Percentiles rank a stretch among this genome's conserved stretches.
Evolutionary conservation across 306 rosid genomes (phyloP).

Genomic region (Cicer pinnatifidum): DNA sequence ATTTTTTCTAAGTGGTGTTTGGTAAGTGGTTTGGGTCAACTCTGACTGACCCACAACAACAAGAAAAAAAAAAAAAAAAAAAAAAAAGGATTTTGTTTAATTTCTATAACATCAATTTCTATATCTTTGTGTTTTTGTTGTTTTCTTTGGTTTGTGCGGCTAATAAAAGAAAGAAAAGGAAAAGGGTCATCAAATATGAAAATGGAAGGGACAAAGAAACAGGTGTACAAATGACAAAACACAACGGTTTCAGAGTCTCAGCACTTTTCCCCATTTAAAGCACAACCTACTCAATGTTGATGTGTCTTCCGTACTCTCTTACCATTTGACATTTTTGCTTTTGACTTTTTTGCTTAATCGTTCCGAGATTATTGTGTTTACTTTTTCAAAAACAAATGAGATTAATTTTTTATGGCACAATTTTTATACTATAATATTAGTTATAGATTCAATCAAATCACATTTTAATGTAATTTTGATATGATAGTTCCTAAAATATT

Average conservation of each 20-base stretch:
- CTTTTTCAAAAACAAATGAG: too few relatives aligned
- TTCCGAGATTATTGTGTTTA: too few relatives aligned
- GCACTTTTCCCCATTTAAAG: slow-evolving; percentile 44
- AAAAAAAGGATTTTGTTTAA: slow-evolving; percentile 6
- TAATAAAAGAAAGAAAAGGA: background rate
- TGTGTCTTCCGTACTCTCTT: slow-evolving; percentile 29
- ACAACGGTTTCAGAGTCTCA: slow-evolving; percentile 30
- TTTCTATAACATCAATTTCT: background rate
- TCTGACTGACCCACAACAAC: slow-evolving; percentile 1
- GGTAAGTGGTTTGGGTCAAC: slow-evolving; percentile 39
- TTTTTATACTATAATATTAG: too few relatives aligned
- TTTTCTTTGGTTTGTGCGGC: background rate
- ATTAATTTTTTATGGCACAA: too few relatives aligned
- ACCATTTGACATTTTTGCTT: slow-evolving; percentile 30
- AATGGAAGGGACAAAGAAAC: background rate
- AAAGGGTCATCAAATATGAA: background rate
- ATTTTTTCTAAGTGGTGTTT: background rate
- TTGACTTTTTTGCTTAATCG: too few relatives aligned
- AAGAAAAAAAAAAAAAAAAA: slow-evolving; percentile 37
- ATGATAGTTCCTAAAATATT: too few relatives aligned
- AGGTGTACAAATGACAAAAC: background rate
- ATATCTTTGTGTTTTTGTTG: background rate
- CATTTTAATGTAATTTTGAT: too few relatives aligned
- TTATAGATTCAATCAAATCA: too few relatives aligned
- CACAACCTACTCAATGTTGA: slow-evolving; percentile 15